Evolutionary conservation across 164 flowering plant species (phyloP).

Genomic region (Tinospora cordifolia): DNA sequence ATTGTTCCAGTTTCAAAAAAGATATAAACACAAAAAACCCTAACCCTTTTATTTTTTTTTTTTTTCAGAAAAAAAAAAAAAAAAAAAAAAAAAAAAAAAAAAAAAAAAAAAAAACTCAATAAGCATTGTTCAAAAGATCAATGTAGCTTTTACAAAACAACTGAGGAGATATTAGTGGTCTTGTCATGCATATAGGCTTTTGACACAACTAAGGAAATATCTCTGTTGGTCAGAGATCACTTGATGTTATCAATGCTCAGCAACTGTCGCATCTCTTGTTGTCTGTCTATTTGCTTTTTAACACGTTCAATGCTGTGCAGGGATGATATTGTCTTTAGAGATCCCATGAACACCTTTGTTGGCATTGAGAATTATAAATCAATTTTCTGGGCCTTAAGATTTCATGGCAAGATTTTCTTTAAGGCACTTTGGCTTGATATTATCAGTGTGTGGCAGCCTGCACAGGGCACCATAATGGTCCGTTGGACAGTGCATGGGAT

Average conservation of each 20-base stretch:
- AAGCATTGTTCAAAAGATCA: background rate
- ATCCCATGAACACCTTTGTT: slow-evolving; percentile 66
- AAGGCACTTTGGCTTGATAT: slow-evolving; percentile 62
- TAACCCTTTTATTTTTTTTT: too few relatives aligned
- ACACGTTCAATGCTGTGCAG: slow-evolving; percentile 24
- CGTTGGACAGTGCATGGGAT: slow-evolving; percentile 79
- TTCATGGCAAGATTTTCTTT: slow-evolving; percentile 69
- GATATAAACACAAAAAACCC: too few relatives aligned
- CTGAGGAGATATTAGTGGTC: background rate
- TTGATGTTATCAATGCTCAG: background rate
- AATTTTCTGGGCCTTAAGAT: slow-evolving; percentile 69
- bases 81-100: too few relatives aligned
- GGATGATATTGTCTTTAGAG: slow-evolving; percentile 81
- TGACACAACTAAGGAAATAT: background rate
- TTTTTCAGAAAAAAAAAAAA: too few relatives aligned
- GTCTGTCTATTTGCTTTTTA: background rate
- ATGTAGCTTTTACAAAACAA: background rate
- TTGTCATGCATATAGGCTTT: background rate
- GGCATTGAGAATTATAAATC: slow-evolving; percentile 81
- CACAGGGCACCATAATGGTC: slow-evolving; percentile 57
- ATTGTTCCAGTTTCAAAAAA: too few relatives aligned
- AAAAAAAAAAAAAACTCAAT: too few relatives aligned
- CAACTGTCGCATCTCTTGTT: background rate
- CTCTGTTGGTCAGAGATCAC: background rate
- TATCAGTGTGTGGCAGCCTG: slow-evolving; percentile 69